Evolutionary conservation across 2,329 filamentous ascomycete genomes (phyloP).

Genomic region (Penicillium digitatum): DNA sequence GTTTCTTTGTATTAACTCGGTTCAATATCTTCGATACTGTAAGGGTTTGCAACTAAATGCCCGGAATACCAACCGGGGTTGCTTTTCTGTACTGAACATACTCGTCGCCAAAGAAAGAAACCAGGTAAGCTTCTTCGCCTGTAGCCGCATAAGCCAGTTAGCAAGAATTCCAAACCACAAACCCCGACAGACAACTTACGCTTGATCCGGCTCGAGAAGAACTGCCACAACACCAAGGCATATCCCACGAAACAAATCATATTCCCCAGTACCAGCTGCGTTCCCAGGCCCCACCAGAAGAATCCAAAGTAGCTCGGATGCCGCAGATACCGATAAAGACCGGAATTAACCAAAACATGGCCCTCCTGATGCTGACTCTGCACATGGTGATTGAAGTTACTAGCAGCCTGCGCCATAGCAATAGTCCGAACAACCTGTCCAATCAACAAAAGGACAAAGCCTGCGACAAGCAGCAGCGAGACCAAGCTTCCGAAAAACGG

Average conservation of each 20-base stretch:
- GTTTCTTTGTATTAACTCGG: not conserved
- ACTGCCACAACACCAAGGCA: slow-evolving; percentile 71
- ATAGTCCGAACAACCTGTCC: slow-evolving; percentile 74
- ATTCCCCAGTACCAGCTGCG: slow-evolving; percentile 87
- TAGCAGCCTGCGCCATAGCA: slow-evolving; percentile 85
- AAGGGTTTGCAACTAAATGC: slow-evolving; percentile 47
- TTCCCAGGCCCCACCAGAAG: slow-evolving; percentile 97
- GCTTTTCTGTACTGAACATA: slow-evolving; percentile 69
- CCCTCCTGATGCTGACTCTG: slow-evolving; percentile 64
- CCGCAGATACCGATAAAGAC: slow-evolving; percentile 70
- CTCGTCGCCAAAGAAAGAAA: slow-evolving; percentile 78
- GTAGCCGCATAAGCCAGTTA: slow-evolving; percentile 13
- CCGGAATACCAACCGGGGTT: slow-evolving; percentile 76
- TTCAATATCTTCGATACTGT: not conserved
- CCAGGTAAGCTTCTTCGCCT: slow-evolving; percentile 74
- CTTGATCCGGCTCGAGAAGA: slow-evolving; percentile 71
- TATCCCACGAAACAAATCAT: slow-evolving; percentile 72
- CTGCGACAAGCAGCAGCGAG: slow-evolving; percentile 47
- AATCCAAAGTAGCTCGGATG: slow-evolving; percentile 97
- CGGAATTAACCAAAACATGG: slow-evolving; percentile 77
- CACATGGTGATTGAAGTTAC: slow-evolving; percentile 86
- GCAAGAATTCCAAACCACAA: not conserved
- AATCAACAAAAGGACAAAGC: slow-evolving; percentile 59
- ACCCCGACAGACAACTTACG: slow-evolving; percentile 44
- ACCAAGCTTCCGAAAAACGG: slow-evolving; percentile 27